phyloP scores from a whole-genome alignment of 1,284 basidiomycete species.

The Athelia psychrophila region DNA sequence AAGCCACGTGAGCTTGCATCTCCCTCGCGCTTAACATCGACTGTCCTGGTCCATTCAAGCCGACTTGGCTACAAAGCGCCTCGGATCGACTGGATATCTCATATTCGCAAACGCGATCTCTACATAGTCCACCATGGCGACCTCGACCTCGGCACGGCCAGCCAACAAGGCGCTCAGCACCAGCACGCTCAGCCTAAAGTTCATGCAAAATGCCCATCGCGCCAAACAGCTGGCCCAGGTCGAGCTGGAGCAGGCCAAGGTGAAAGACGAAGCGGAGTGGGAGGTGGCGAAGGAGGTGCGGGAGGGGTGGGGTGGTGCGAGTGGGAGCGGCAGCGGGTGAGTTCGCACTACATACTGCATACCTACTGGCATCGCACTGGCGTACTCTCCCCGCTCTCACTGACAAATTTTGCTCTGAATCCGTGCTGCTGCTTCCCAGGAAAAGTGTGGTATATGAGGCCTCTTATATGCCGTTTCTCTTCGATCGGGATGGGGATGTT shows the following conservation, averaged over 20 bases:
- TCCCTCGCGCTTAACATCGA: too few relatives aligned
- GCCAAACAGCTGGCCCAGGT: conserved; percentile 50
- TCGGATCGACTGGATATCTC: too few relatives aligned
- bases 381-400: not conserved
- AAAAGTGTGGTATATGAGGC: conserved; percentile 50
- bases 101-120: too few relatives aligned
- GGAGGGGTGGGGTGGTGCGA: conserved; percentile 52
- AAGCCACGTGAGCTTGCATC: too few relatives aligned
- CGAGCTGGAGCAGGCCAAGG: conserved; percentile 49
- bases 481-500: conserved; percentile 25
- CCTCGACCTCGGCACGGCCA: too few relatives aligned
- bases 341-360: conserved; percentile 17
- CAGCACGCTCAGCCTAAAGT: conserved; percentile 64
- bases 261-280: conserved; percentile 72
- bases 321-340: conserved; percentile 24
- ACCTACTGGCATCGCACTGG: not conserved
- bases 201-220: conserved; percentile 74
- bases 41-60: too few relatives aligned
- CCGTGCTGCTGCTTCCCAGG: conserved; percentile 17
- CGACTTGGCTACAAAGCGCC: too few relatives aligned
- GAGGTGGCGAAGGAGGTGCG: conserved; percentile 54
- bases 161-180: conserved; percentile 54
- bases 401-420: conserved; percentile 11
- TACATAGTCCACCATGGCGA: too few relatives aligned
- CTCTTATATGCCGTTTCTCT: conserved; percentile 73